A percentile compares a stretch with the other conserved stretches of the same genome.
Evolutionary conservation across 176 grass and related monocot species (phyloP).

Genomic region (Aegilops tauschii): DNA sequence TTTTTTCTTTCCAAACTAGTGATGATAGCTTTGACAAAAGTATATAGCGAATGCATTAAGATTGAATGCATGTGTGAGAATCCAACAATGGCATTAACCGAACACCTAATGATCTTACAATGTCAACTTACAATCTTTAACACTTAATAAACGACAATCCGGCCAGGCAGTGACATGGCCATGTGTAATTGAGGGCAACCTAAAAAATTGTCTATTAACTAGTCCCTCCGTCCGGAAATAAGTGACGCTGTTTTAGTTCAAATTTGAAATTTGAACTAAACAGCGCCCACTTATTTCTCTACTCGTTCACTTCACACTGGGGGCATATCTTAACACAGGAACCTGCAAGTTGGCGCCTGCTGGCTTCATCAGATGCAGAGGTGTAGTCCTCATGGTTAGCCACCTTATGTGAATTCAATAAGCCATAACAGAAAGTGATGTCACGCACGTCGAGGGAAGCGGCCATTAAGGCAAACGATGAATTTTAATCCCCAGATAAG

Average conservation of each 20-base stretch:
- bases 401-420: neutral
- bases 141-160: neutral
- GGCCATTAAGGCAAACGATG: neutral
- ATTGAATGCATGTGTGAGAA: neutral
- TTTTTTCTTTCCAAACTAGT: no score
- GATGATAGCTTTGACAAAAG: no score
- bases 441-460: neutral
- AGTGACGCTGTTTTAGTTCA: no score
- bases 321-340: neutral
- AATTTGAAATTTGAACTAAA: no score
- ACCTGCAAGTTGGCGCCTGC: neutral
- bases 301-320: neutral
- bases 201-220: neutral
- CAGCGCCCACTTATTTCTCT: no score
- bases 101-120: neutral
- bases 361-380: neutral
- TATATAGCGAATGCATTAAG: no score
- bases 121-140: neutral
- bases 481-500: conserved; percentile 56
- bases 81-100: neutral
- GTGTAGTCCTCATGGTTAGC: neutral
- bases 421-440: neutral
- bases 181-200: neutral
- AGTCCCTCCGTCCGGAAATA: neutral
- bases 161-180: neutral